phyloP scores from a whole-genome alignment of 805 yeast species.

The Barnettozyma sucrosica region DNA sequence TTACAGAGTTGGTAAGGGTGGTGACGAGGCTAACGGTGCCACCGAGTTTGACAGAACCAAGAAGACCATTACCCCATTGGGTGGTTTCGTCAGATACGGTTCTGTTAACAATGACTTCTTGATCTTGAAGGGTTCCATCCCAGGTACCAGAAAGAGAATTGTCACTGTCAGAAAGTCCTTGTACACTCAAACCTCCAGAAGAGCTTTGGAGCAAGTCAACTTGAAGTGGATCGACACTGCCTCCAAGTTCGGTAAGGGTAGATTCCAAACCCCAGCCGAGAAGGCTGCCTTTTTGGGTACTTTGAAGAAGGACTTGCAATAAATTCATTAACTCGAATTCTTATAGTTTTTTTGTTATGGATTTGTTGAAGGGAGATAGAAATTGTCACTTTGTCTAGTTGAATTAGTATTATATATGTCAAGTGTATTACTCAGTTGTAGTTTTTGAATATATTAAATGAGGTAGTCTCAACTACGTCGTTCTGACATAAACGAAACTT shows the following conservation, averaged over 20 bases:
- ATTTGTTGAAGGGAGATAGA: neutral
- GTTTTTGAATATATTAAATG: too few species aligned
- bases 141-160: conserved; percentile 99
- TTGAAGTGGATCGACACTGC: conserved; percentile 99
- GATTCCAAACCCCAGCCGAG: conserved; percentile 99
- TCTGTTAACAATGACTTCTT: conserved; percentile 94
- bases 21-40: conserved; percentile 89
- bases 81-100: conserved; percentile 99
- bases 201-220: conserved; percentile 92
- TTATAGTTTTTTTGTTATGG: neutral
- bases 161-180: conserved; percentile 98
- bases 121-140: conserved; percentile 96
- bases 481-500: too few species aligned
- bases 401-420: conserved; percentile 1
- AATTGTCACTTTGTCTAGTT: neutral
- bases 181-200: conserved; percentile 96
- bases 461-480: too few species aligned
- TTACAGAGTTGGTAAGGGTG: conserved; percentile 98
- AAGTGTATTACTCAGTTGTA: neutral
- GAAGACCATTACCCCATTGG: conserved; percentile 99
- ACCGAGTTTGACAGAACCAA: conserved; percentile 99
- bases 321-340: conserved; percentile 25
- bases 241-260: conserved; percentile 99
- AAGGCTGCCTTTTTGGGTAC: conserved; percentile 99
- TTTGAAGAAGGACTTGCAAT: conserved; percentile 88